Percentiles rank a stretch among this genome's conserved stretches.
Conservation (phyloP, 1,284 basidiomycete species). For the Papiliotrema flavescens region DNA sequence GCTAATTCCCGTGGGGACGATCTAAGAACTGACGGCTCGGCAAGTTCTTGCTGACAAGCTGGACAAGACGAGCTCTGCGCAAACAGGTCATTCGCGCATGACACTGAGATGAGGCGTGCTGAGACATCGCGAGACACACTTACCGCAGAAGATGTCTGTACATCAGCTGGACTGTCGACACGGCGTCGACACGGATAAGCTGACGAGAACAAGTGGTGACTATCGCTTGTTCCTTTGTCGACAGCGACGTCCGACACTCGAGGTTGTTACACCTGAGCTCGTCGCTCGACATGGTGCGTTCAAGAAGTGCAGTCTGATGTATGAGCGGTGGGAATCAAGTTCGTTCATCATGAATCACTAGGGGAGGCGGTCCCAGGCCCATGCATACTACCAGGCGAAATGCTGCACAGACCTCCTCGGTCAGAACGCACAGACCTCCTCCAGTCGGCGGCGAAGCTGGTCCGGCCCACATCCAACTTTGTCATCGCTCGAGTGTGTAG, state of each 20-base stretch:
- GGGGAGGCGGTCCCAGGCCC: too few relatives aligned
- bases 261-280: conserved; percentile 29
- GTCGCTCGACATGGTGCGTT: background rate
- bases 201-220: conserved; percentile 31
- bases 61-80: conserved; percentile 18
- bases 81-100: conserved; percentile 27
- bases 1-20: background rate
- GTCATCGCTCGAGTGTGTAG: too few relatives aligned
- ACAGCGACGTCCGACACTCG: conserved; percentile 19
- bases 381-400: too few relatives aligned
- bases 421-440: too few relatives aligned
- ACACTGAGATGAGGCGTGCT: conserved; percentile 8
- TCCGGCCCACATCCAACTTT: too few relatives aligned
- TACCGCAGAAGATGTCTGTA: conserved; percentile 34
- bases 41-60: conserved; percentile 23
- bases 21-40: conserved; percentile 13
- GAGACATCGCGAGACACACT: background rate
- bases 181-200: background rate
- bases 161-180: background rate
- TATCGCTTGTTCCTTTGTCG: conserved; percentile 25
- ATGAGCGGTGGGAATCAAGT: too few relatives aligned
- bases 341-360: too few relatives aligned
- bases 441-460: too few relatives aligned
- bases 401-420: too few relatives aligned
- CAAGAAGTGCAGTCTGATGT: background rate